Base-by-base conservation (phyloP, 768 basidiomycete genomes). In the Saitozyma sp. region DNA sequence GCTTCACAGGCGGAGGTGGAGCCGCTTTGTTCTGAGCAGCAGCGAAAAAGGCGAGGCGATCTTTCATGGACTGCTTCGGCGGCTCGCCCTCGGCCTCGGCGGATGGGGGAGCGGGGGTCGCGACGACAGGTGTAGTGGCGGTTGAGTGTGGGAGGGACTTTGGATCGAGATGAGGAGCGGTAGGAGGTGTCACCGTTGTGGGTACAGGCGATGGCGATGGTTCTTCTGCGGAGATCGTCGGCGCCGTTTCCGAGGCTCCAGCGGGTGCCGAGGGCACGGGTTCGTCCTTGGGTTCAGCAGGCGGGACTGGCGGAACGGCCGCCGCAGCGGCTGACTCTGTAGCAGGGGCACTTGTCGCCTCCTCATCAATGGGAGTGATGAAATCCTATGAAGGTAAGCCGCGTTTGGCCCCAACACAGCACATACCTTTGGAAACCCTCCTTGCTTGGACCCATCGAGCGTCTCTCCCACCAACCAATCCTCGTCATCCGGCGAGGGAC, bases 381-480 rank as follows among this genome's bases (percentile, higher is more conserved):
- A 79, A 79, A 62, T 79, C 78, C 78, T 79, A 39, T 7, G 11
- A 39, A 11, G 45, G n/a, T 46, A 17, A 46, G 45, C 45, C 13
- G 45, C 11, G 45, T 17, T 17, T 57, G 41, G 42, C 37, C 37
- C n/a, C 39, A 40, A 9, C 50, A 54, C 19, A 20, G 39, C 19
- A 9, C 52, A 54, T 42, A 79, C 77, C 64, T 73, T 77, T 37
- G 78, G 78, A 56, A 79, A 79, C 17, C 78, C 78, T 49, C 78
- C 78, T 0, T 57, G 60, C 51, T 71, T 68, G 10, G 68, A 67
- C 14, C 78, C 75, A 62, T 79, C 78, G 11, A 79, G 38, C 39
- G 65, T 68, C 61, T 79, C 78, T 6, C 78, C 78, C 3, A 76
- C 46, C 39, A 79, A 58, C 78, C 78, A 79, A 57, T 79, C 78